phyloP scores from a whole-genome alignment of 2,329 filamentous ascomycete species.

The Trichophyton verrucosum region DNA sequence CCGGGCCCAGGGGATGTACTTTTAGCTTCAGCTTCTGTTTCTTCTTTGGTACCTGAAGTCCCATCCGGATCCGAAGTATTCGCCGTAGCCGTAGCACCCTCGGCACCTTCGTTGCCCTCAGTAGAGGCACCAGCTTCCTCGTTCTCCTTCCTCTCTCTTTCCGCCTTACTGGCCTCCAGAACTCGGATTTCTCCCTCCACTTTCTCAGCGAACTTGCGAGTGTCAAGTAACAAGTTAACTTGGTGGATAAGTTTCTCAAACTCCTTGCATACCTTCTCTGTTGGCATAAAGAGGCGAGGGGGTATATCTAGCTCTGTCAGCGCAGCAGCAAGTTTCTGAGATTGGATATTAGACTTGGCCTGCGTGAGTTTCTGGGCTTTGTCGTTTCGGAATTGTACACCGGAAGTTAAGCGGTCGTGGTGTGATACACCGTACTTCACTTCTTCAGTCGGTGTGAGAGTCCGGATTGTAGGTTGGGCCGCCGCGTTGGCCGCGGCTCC shows the following conservation, averaged over 20 bases:
- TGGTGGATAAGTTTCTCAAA: slow-evolving; percentile 38
- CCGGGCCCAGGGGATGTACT: not conserved
- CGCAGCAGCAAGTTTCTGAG: slow-evolving; percentile 36
- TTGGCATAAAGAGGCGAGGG: slow-evolving; percentile 37
- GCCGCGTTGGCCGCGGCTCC: slow-evolving; percentile 30
- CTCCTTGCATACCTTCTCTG: slow-evolving; percentile 38
- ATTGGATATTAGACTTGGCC: slow-evolving; percentile 40
- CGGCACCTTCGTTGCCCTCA: slow-evolving; percentile 24
- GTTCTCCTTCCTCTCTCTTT: slow-evolving; percentile 26
- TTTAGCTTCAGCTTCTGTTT: not conserved
- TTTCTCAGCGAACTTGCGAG: slow-evolving; percentile 37
- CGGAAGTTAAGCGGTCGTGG: slow-evolving; percentile 71
- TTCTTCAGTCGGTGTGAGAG: slow-evolving; percentile 64
- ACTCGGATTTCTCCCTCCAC: slow-evolving; percentile 38
- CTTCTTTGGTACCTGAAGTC: not conserved
- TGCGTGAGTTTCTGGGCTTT: slow-evolving; percentile 38
- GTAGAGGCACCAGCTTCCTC: slow-evolving; percentile 16
- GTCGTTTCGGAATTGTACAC: slow-evolving; percentile 74
- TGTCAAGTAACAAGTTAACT: slow-evolving; percentile 37
- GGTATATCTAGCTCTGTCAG: slow-evolving; percentile 38
- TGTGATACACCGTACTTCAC: slow-evolving; percentile 70
- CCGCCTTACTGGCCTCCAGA: slow-evolving; percentile 31
- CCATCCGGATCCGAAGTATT: slow-evolving; percentile 8
- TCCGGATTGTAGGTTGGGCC: slow-evolving; percentile 47
- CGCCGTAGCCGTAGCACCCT: slow-evolving; percentile 2